A percentile compares a stretch with the other conserved stretches of the same genome.
These are phyloP conservation scores for Nakazawaea peltata DNA, from an alignment of 805 yeast genomes.

Conservation along the genomic window DNA sequence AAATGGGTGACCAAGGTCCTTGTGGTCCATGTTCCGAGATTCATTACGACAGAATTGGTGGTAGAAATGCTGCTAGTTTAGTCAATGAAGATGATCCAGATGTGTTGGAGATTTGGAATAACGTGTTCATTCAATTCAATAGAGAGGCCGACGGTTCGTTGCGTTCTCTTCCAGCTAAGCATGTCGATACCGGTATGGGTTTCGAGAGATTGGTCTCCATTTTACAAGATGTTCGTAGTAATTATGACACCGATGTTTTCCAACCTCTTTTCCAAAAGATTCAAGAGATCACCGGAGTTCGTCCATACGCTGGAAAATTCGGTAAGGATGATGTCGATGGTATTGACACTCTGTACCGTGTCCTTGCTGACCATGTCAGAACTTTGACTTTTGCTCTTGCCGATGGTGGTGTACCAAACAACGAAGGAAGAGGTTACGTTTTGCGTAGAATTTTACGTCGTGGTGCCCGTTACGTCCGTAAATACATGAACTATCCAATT, in stretches of 20 bases:
- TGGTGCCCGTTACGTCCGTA: constrained; percentile 95
- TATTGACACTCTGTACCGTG: constrained; percentile 96
- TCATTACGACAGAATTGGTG: constrained; percentile 97
- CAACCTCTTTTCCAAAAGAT: constrained; percentile 79
- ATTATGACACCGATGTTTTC: constrained; percentile 97
- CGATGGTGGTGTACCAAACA: constrained; percentile 99
- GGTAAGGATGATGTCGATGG: constrained; percentile 92
- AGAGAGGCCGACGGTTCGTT: constrained; percentile 83
- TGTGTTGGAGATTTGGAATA: constrained; percentile 96
- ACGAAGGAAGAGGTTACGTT: constrained; percentile 98
- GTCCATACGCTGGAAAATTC: constrained; percentile 86
- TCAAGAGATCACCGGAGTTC: constrained; percentile 88
- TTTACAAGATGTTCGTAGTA: constrained; percentile 83
- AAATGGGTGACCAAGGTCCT: constrained; percentile 99
- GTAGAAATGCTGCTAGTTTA: constrained; percentile 85
- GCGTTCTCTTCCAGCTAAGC: constrained; percentile 84
- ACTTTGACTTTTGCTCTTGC: constrained; percentile 93
- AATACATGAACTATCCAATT: constrained; percentile 91
- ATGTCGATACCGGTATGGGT: constrained; percentile 98
- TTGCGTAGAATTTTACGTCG: constrained; percentile 94
- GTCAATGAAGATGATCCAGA: constrained; percentile 98
- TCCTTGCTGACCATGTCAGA: constrained; percentile 96
- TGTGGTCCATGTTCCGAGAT: constrained; percentile 99
- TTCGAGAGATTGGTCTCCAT: constrained; percentile 95
- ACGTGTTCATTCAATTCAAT: constrained; percentile 94